phyloP scores from a whole-genome alignment of 345 rosid species.

The Murraya koenigii region DNA sequence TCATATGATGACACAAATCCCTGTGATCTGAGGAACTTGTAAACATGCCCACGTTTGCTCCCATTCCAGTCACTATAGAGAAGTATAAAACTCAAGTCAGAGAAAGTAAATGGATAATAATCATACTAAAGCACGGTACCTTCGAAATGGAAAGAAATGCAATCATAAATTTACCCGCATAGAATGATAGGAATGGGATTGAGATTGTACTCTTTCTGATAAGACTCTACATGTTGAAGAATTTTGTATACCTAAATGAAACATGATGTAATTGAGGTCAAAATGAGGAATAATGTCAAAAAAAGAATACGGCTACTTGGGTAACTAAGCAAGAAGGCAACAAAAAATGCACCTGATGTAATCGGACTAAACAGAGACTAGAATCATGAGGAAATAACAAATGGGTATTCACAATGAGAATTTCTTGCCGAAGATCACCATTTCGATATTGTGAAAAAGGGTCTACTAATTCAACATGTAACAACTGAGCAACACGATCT shows the following conservation, averaged over 20 bases:
- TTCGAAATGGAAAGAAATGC: background rate
- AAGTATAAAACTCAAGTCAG: background rate
- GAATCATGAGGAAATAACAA: conserved; percentile 91
- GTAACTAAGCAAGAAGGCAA: background rate
- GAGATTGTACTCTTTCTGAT: conserved; percentile 71
- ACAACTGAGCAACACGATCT: conserved; percentile 73
- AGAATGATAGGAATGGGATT: conserved; percentile 72
- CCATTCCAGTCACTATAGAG: conserved; percentile 90
- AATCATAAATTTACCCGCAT: conserved; percentile 58
- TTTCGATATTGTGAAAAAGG: conserved; percentile 38
- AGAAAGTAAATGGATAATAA: conserved; percentile 9
- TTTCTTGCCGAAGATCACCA: conserved; percentile 41
- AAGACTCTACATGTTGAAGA: conserved; percentile 73
- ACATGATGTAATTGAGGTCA: background rate
- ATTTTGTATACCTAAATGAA: conserved; percentile 73
- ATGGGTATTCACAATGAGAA: conserved; percentile 90
- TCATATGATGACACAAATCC: conserved; percentile 96
- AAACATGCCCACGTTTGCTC: conserved; percentile 93
- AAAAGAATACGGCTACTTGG: background rate
- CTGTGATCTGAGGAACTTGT: conserved; percentile 88
- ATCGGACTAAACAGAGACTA: conserved; percentile 62
- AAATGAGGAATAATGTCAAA: background rate
- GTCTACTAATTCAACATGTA: conserved; percentile 55
- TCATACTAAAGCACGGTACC: background rate
- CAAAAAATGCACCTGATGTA: conserved; percentile 53